phyloP scores from a whole-genome alignment of 2,329 filamentous ascomycete species.

The Calonectria crousiana region DNA sequence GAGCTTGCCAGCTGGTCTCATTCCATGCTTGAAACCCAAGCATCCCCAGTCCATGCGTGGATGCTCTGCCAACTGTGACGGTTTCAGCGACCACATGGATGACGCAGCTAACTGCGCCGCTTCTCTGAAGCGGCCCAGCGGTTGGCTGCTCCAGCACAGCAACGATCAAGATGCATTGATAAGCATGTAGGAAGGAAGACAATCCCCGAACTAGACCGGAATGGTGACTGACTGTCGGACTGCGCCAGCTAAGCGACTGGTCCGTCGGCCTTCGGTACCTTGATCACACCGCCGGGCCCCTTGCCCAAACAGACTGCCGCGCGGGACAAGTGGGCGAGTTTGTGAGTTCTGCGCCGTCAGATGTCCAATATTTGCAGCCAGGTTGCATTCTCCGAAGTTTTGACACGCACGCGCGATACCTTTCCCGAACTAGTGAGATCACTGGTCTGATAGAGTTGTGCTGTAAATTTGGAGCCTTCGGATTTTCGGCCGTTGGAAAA shows the following conservation, averaged over 20 bases:
- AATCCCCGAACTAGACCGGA: not conserved
- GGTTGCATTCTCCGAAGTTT: slow-evolving; percentile 10
- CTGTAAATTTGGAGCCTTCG: not conserved
- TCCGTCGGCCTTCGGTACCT: slow-evolving; percentile 20
- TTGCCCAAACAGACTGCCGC: not conserved
- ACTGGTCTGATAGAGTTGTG: not conserved
- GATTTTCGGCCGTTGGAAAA: not conserved
- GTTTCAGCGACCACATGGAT: slow-evolving; percentile 13
- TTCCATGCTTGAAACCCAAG: not conserved
- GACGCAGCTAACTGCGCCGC: slow-evolving; percentile 16
- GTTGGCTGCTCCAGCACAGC: not conserved
- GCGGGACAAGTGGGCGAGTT: not conserved
- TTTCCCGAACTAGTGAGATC: not conserved
- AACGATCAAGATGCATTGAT: slow-evolving; percentile 16
- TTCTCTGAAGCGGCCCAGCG: not conserved
- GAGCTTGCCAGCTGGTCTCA: not conserved
- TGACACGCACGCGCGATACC: not conserved
- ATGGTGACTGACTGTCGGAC: not conserved
- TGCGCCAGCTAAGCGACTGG: not conserved
- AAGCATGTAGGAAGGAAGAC: slow-evolving; percentile 10
- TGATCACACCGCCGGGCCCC: not conserved
- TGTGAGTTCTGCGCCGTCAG: slow-evolving; percentile 5
- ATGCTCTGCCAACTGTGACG: slow-evolving; percentile 6
- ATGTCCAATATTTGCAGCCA: not conserved
- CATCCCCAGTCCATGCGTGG: slow-evolving; percentile 4